Evolutionary conservation across 2,329 filamentous ascomycete genomes (phyloP), one percentile per base, ranked within the genome.

Genomic region (Alternaria brassicae): DNA sequence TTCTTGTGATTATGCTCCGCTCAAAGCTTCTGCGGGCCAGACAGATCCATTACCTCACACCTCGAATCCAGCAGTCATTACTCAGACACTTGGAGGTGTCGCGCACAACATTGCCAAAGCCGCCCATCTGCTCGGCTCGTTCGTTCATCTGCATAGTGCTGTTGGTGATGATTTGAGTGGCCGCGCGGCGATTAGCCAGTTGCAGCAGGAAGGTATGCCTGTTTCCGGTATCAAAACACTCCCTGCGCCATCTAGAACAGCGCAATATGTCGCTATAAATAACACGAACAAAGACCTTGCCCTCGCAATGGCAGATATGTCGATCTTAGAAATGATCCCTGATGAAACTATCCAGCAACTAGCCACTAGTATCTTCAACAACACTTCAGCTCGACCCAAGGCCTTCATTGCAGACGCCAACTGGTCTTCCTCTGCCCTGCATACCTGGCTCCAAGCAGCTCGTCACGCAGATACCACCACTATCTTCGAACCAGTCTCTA

Each of bases 281-380:
- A 91, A 96, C 72, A 82, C 83, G 0, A 87, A 89, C 60, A 96
- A 93, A 76, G 90, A 93, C 63, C 86, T 99, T 2, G 84, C 93
- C n/a, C 79, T 97, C 63, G 94, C 93, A 44, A 96, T 97, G 92
- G 93, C 94, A 4, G 95, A 98, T 74, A 97, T 98, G 93, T 86
- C 84, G 55, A 94, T 97, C 68, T 86, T 97, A 37, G 83, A 87
- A 66, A 77, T 78, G 6, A 77, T 81, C 3, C 75, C 77, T 2
- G 30, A 66, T 27, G 36, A 49, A 2, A 61, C 54, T 7, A 68
- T 69, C 15, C 40, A 53, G 25, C 44, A 68, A 10, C 62, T 67
- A 10, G 66, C 67, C 21, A 50, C 64, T 27, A 50, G 36, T 1
- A 44, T 68, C 17, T 66, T 65, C 62, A 52, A 34, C 28, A 50